Percentiles rank a stretch among this genome's conserved stretches.
Evolutionary conservation across 768 basidiomycete genomes (phyloP).

Genomic region (Termitomyces sp.): DNA sequence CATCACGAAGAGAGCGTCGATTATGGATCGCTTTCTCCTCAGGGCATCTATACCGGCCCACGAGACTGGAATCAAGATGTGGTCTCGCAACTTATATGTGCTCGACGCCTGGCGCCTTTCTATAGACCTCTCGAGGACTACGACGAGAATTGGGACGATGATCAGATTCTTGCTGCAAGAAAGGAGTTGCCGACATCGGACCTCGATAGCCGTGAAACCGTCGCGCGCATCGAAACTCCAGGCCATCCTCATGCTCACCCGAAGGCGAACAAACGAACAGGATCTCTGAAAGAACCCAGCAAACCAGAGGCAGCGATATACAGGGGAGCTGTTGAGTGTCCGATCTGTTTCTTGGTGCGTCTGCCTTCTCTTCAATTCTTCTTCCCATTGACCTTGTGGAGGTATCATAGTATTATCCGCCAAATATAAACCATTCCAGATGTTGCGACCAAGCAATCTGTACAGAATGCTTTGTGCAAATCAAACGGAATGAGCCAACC

Average conservation of each 20-base stretch:
- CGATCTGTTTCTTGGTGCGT: constrained; percentile 94
- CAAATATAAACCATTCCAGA: constrained; percentile 94
- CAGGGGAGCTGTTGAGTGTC: constrained; percentile 86
- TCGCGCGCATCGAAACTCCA: constrained; percentile 40
- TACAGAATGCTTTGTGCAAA: constrained; percentile 99
- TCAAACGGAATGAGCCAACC: constrained; percentile 94
- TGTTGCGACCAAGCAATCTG: constrained; percentile 99
- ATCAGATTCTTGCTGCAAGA: constrained; percentile 77
- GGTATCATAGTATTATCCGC: constrained; percentile 80
- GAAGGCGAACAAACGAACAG: constrained; percentile 49
- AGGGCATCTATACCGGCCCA: constrained; percentile 80
- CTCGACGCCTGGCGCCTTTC: constrained; percentile 89
- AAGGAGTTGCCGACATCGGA: constrained; percentile 52
- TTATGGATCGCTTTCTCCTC: constrained; percentile 73
- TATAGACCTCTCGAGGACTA: constrained; percentile 96
- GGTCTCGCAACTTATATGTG: constrained; percentile 83
- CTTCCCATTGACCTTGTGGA: constrained; percentile 21
- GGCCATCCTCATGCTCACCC: constrained; percentile 24
- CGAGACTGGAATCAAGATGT: constrained; percentile 87
- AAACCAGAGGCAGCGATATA: constrained; percentile 81
- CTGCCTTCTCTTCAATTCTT: constrained; percentile 14
- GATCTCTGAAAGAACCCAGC: constrained; percentile 55
- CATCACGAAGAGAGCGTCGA: constrained; percentile 84
- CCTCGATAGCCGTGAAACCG: constrained; percentile 39
- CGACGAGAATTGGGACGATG: constrained; percentile 83